Percentiles rank a stretch among this genome's conserved stretches.
Evolutionary conservation across 1,284 basidiomycete species (phyloP).

Genomic region (Tranzscheliella williamsii): DNA sequence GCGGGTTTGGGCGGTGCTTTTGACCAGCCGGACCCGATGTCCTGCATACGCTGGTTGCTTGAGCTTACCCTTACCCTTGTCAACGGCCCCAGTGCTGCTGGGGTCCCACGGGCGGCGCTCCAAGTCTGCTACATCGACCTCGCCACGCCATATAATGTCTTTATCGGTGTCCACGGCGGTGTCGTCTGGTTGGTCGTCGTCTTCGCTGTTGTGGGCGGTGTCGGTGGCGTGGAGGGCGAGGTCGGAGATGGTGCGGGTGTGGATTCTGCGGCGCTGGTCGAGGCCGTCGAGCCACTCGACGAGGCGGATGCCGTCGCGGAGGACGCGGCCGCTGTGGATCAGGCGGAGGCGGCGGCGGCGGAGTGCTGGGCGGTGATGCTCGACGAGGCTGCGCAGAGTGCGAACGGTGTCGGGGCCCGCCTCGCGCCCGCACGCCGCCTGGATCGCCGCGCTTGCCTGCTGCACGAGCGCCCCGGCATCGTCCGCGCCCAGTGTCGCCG

Average conservation of each 20-base stretch:
- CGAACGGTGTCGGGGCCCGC: no score
- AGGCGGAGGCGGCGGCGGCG: slow-evolving; percentile 21
- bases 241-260: slow-evolving; percentile 9
- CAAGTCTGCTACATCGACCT: no score
- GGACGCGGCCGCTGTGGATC: slow-evolving; percentile 40
- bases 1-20: slow-evolving; percentile 19
- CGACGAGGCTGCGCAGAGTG: no score
- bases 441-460: no score
- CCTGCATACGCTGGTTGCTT: slow-evolving; percentile 12
- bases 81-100: no score
- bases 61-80: slow-evolving; percentile 20
- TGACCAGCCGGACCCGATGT: slow-evolving; percentile 6
- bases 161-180: slow-evolving; percentile 1
- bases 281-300: slow-evolving; percentile 38
- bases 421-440: no score
- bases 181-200: neutral
- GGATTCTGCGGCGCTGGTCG: slow-evolving; percentile 10
- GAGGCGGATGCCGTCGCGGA: slow-evolving; percentile 36
- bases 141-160: no score
- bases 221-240: slow-evolving; percentile 3
- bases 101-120: no score
- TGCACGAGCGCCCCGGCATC: no score
- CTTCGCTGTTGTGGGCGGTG: neutral
- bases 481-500: no score
- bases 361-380: neutral